Percentiles rank a stretch among this genome's conserved stretches.
These are phyloP conservation scores for Podospora didyma DNA, from an alignment of 495 filamentous ascomycete species.

Conservation along the genomic window DNA sequence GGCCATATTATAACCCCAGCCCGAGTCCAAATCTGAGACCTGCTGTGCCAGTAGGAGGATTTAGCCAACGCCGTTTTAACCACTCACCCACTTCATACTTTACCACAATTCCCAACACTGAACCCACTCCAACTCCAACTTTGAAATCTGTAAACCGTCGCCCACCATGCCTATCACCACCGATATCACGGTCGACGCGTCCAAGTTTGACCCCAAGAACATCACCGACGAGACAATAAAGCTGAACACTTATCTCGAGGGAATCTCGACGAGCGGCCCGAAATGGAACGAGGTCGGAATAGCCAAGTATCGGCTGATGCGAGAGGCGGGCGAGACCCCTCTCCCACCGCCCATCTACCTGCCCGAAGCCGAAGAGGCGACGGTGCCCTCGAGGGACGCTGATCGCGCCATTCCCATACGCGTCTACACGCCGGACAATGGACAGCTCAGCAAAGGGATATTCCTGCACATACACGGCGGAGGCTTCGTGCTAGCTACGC, in stretches of 20 bases:
- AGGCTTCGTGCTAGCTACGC: background rate
- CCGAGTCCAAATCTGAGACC: too few relatives aligned
- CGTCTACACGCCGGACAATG: constrained; percentile 4
- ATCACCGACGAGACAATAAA: constrained; percentile 4
- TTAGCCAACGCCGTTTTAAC: too few relatives aligned
- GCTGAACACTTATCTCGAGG: background rate
- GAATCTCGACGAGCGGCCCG: background rate
- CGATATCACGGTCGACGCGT: constrained; percentile 5
- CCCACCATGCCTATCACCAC: background rate
- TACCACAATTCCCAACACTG: too few relatives aligned
- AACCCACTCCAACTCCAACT: too few relatives aligned
- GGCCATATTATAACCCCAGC: too few relatives aligned
- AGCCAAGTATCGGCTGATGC: constrained; percentile 1
- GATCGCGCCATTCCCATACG: background rate
- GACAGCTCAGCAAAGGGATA: constrained; percentile 1
- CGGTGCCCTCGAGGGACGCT: background rate
- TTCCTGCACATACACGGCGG: constrained; percentile 8
- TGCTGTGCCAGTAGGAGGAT: too few relatives aligned
- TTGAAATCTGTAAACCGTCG: too few relatives aligned
- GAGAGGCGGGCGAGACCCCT: constrained; percentile 3
- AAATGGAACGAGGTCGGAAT: constrained; percentile 6
- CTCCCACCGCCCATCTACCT: constrained; percentile 2
- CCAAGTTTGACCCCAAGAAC: background rate
- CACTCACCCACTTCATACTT: too few relatives aligned
- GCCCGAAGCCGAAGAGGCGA: background rate